Evolutionary conservation across 768 basidiomycete genomes (phyloP), one percentile per base, ranked within the genome.

Genomic region (Phlebiopsis gigantea): DNA sequence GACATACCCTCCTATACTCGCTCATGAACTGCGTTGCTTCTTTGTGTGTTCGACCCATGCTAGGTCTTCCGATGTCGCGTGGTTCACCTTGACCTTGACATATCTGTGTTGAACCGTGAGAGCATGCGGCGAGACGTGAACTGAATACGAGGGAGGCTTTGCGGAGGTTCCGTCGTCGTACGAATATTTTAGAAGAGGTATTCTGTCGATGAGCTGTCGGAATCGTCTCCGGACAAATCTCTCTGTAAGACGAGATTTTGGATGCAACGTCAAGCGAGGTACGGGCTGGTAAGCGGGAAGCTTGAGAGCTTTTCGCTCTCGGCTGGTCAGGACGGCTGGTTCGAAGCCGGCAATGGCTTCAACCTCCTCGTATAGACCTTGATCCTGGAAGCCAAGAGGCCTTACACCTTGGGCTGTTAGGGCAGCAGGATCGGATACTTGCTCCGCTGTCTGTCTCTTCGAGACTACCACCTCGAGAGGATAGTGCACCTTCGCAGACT

Each of bases 401-500:
- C 75, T 69, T 26, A 76, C 62, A n/a, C 68, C 71, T 21, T 62
- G 63, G 8, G 54, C 57, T 22, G 62, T 54, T 26, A 68, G 49
- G 34, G 61, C 50, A n/a, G 28, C 53, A 14, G 30, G 7, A 53
- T 66, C 63, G 25, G 53, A 47, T 12, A 15, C 42, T 10, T 46
- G 14, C 21, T 12, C 31, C 34, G 14, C 30, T 30, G 12, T 30
- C 14, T 1, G 7, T 34, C 17, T 41, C 48, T 34, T 57, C 28
- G 25, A 39, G 26, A 45, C 61, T n/a, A 68, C 66, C 15, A 81
- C 64, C 60, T 83, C 74, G n/a, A 90, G 66, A 6, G 90, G 88
- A 24, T 84, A 83, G 2, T 71, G 64, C 22, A 85, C 69, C 61
- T 82, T 85, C 62, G 74, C 78, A 60, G 74, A 74, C 65, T 88